Percentiles rank a stretch among this genome's conserved stretches.
Evolutionary conservation across 176 grass and related monocot genomes (phyloP).

Genomic region (Carex cristatella): DNA sequence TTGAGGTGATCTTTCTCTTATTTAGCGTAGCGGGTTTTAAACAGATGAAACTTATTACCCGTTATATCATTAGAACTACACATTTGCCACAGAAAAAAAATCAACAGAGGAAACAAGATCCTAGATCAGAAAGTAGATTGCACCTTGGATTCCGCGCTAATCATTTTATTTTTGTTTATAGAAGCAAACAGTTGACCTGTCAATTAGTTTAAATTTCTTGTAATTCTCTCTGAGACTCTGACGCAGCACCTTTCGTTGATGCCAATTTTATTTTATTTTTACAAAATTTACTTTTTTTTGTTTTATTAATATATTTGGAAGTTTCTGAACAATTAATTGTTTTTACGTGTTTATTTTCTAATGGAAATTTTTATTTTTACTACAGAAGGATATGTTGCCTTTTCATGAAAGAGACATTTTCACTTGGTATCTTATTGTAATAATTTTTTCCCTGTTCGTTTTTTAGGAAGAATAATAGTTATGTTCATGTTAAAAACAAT

Average conservation of each 20-base stretch:
- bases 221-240: neutral
- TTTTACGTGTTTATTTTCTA: neutral
- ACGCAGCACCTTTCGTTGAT: neutral
- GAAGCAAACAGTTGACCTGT: neutral
- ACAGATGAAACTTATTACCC: neutral
- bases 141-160: neutral
- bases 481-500: neutral
- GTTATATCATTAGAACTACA: neutral
- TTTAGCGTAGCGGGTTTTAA: neutral
- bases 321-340: no score
- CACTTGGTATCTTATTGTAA: neutral
- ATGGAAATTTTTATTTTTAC: neutral
- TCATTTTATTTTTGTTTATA: neutral
- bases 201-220: neutral
- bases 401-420: neutral
- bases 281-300: no score
- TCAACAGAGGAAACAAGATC: neutral
- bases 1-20: neutral
- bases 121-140: neutral
- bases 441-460: no score
- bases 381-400: neutral
- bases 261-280: no score
- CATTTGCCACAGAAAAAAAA: neutral
- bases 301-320: no score
- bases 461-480: no score